Conservation (phyloP, 306 rosid genomes). For the Vicia sativa region DNA sequence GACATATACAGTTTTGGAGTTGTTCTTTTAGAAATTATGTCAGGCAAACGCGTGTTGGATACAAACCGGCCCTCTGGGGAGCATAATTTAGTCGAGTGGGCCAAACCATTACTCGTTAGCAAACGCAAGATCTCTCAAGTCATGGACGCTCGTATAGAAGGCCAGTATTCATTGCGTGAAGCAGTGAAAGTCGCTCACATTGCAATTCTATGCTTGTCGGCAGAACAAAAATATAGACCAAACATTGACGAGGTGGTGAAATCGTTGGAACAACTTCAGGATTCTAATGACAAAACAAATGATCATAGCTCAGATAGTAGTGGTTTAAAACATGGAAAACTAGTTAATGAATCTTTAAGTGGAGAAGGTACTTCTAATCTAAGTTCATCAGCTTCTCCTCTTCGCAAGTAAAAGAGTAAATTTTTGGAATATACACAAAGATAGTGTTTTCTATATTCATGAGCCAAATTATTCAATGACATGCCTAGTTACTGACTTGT, state of each 20-base stretch:
- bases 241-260: slow-evolving; percentile 68
- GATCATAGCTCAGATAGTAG: slow-evolving; percentile 1
- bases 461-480: not conserved
- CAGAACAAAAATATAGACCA: slow-evolving; percentile 67
- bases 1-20: slow-evolving; percentile 94
- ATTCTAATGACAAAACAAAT: slow-evolving; percentile 34
- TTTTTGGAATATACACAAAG: slow-evolving; percentile 19
- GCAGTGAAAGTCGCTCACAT: slow-evolving; percentile 64
- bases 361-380: slow-evolving; percentile 42
- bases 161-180: slow-evolving; percentile 60
- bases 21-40: slow-evolving; percentile 75
- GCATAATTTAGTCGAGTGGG: slow-evolving; percentile 81
- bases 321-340: slow-evolving; percentile 3
- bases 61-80: slow-evolving; percentile 72
- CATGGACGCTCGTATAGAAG: slow-evolving; percentile 75
- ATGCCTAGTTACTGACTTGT: slow-evolving; percentile 37
- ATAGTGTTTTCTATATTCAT: slow-evolving; percentile 31
- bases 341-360: slow-evolving; percentile 4
- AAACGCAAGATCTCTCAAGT: slow-evolving; percentile 66
- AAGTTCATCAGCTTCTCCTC: slow-evolving; percentile 52
- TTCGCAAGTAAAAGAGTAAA: slow-evolving; percentile 37
- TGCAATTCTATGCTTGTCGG: slow-evolving; percentile 65
- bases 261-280: slow-evolving; percentile 70
- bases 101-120: slow-evolving; percentile 71
- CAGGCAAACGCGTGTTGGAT: slow-evolving; percentile 80